Base-by-base conservation (phyloP, 2,329 filamentous ascomycete species). In the Thielaviopsis cerberus region DNA sequence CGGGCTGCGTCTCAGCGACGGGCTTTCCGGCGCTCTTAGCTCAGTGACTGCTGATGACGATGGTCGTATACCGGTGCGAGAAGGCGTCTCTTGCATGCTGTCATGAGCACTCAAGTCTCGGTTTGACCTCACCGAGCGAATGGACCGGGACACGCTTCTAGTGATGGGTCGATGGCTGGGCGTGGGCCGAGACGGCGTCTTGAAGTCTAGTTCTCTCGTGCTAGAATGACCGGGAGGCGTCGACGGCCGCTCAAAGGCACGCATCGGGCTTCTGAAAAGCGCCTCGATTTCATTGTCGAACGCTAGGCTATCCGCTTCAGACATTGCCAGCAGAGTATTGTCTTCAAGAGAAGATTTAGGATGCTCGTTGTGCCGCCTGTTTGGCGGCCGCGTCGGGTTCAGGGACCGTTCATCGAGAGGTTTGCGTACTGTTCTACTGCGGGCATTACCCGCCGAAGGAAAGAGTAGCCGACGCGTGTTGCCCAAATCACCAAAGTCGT, bases 401-500 rank as follows among this genome's bases (percentile, higher is more conserved):
- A 41, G 34, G n/a, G 34, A 41, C 34, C 34, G 34, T 6, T 41
- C 34, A 17, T 41, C 34, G 2, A 41, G 34, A 41, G 34, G 34
- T 6, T 41, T 41, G 34, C 34, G 34, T n/a, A 6, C 6, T 17
- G 34, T n/a, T 17, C 34, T 17, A 17, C 13, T 41, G 13, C 34
- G 34, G 34, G 34, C 34, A 41, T 41, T 41, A 41, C 34, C 34
- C 34, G 34, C 15, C 3, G 15, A 89, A 0, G 87, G 85, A 65
- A 92, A 92, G 0, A 92, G 74, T 1, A 90, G 69, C 59, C 88
- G 76, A 61, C 85, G 77, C 0, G 85, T 89, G 55, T 67, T 70
- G 34, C 78, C 79, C 20, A 75, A 68, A 13, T 71, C 68, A n/a
- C 37, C 41, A 15, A 57, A 59, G 13, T 59, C 58, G 53, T 56